Percentiles rank a stretch among this genome's conserved stretches.
These are phyloP conservation scores for Aureobasidium lini DNA, from an alignment of 2,329 filamentous ascomycete species.

Conservation along the genomic window DNA sequence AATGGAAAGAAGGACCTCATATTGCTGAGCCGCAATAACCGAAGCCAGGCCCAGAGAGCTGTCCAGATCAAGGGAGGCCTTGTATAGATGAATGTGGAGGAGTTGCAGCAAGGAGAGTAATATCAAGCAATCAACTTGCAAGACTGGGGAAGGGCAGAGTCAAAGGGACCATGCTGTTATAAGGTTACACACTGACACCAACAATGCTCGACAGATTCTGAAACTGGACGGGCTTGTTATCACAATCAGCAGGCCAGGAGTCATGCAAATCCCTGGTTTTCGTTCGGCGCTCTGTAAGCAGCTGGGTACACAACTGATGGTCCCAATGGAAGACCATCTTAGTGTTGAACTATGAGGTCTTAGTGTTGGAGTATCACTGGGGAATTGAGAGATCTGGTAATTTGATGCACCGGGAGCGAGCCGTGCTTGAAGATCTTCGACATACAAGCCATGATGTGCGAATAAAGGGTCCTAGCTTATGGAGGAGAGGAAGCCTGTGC, in stretches of 20 bases:
- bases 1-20: background rate
- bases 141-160: background rate
- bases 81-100: background rate
- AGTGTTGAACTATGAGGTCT: background rate
- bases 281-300: background rate
- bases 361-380: constrained; percentile 1
- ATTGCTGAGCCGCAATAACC: background rate
- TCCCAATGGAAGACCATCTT: background rate
- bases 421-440: constrained; percentile 1
- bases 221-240: background rate
- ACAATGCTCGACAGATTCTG: background rate
- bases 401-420: background rate
- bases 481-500: constrained; percentile 10
- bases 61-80: background rate
- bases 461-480: background rate
- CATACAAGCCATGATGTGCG: background rate
- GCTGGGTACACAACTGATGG: background rate
- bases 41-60: too few relatives aligned
- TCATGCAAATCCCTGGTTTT: background rate
- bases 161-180: background rate
- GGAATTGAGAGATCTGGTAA: background rate
- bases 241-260: constrained; percentile 2
- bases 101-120: background rate
- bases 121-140: background rate
- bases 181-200: background rate